Evolutionary conservation across 805 yeast species (phyloP), one percentile per base, ranked within the genome.

Genomic region (Teunomyces stri): DNA sequence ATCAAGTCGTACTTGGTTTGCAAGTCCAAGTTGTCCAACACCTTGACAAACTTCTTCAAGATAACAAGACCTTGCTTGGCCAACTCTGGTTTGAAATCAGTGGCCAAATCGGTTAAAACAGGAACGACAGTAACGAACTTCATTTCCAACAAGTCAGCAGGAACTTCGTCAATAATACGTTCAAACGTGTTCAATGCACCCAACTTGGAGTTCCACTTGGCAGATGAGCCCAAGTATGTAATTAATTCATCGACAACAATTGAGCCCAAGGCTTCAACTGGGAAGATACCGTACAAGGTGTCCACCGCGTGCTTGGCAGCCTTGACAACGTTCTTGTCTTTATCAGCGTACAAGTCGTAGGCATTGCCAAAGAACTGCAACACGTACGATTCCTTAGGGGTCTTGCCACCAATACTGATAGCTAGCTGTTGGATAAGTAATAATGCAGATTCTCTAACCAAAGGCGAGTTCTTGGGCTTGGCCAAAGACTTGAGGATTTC

Each of bases 1-100:
- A 92, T 89, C 50, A 72, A 58, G 54, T 89, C 91, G 61, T 81
- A 85, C 65, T 96, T 87, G 56, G 94, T 90, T 44, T 84, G 80
- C 60, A 92, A 80, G 74, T 92, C 99, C 69, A 90, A 83, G 70
- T 94, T 94, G 69, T 94, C 99, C 58, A 94, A 76, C 41, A 89
- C 85, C 56, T 81, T 79, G 52, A 91, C 95, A 57, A 84, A 89
- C 47, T 76, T 77, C 38, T 79, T 76, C 66, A 90, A 75, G 12
- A 89, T 78, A 57, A 80, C 78, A 57, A 83, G 71, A 55, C 97
- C 98, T 49, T 82, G 89, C 57, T 86, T 84, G 22, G 97, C 90
- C 48, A 94, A 78, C 70, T 92, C 99, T 2, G 97, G 97, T 74
- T 92, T 92, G 79, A 94, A 89, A 66, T 92, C 99, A 48, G 96